Evolutionary conservation across 78 protist species (phyloP), one percentile per base, ranked within the genome.

Genomic region (Dictyostelium purpureum): DNA sequence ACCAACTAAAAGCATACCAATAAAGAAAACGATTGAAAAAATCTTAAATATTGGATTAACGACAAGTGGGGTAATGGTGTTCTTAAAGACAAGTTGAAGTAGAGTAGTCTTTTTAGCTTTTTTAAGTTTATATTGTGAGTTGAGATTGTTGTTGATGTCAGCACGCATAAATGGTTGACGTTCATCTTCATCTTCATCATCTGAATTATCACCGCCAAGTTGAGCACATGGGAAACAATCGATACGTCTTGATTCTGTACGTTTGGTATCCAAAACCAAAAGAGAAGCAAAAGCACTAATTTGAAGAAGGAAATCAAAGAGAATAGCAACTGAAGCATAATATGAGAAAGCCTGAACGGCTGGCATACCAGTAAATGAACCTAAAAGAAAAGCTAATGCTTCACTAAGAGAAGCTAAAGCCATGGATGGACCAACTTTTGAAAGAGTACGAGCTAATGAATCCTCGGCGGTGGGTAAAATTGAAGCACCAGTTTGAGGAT

Each of bases 361-460:
- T 3, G 97, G 97, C 97, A 96, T 96, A 43, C 37, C 52, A 0
- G 97, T 94, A 9, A 96, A 6, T n/a, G 83, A 69, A 19, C 97
- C 97, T n/a, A 96, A 79, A 28, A 95, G 52, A 90, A 96, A 96
- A 5, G 97, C 97, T 38, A 96, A 33, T 16, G 83, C 42, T 70
- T 96, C 97, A 26, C 95, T 75, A 42, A 91, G 47, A 12, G 97
- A 61, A 3, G 97, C 97, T 7, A 96, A 54, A 6, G 96, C 90
- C 69, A 96, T 96, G 0, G 97, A 95, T 49, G 94, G 74, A 1
- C 97, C 97, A 42, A 95, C 92, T 12, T 59, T 47, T 11, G 77
- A 43, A 49, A 96, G 19, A 2, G 96, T 61, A 24, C 61, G 24
- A 5, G 93, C 97, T 14, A 95, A 24, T 16, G 97, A 59, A 33